Evolutionary conservation across 129 eudicot genomes (phyloP).

Genomic region (Mikania micrantha): DNA sequence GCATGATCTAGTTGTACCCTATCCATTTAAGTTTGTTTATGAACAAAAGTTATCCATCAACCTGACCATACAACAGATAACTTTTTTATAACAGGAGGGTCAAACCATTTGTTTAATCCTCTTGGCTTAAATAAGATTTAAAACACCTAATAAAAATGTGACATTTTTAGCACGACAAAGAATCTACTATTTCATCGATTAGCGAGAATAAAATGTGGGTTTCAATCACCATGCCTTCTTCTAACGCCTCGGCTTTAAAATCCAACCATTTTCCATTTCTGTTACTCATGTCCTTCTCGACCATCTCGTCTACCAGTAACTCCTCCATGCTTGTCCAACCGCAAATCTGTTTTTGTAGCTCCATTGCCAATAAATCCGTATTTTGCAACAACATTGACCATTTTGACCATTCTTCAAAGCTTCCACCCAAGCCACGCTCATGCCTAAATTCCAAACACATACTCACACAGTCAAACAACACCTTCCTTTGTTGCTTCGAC

Average conservation of each 20-base stretch:
- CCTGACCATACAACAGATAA: background rate
- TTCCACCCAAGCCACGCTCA: slow-evolving; percentile 38
- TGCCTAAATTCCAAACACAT: slow-evolving; percentile 35
- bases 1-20: background rate
- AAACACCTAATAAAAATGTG: background rate
- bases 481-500: slow-evolving; percentile 38
- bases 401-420: slow-evolving; percentile 54
- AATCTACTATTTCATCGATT: slow-evolving; percentile 66
- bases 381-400: slow-evolving; percentile 32
- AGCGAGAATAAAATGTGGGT: slow-evolving; percentile 35
- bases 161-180: slow-evolving; percentile 14
- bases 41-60: background rate
- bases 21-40: background rate
- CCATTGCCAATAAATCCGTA: slow-evolving; percentile 47
- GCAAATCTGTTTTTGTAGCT: slow-evolving; percentile 52
- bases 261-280: slow-evolving; percentile 76
- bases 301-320: slow-evolving; percentile 74
- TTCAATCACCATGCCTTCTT: slow-evolving; percentile 64
- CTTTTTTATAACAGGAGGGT: background rate
- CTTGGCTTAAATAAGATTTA: background rate
- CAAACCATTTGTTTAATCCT: background rate
- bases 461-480: slow-evolving; percentile 59
- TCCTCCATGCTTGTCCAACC: slow-evolving; percentile 59
- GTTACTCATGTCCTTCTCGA: slow-evolving; percentile 80
- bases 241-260: slow-evolving; percentile 64